phyloP scores from a whole-genome alignment of 768 basidiomycete species.

The Leccinum truebloodii region DNA sequence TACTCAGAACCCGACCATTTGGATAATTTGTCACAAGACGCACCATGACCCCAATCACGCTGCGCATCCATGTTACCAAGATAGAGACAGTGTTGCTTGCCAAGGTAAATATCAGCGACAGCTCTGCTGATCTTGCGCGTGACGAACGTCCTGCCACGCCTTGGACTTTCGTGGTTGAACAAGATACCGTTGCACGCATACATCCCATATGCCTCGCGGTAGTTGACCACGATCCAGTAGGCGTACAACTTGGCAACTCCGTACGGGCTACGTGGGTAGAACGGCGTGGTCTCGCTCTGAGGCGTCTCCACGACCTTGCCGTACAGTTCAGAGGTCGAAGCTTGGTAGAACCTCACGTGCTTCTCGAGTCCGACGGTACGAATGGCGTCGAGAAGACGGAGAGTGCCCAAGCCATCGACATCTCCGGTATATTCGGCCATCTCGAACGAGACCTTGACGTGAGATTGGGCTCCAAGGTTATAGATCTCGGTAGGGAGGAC shows the following conservation, averaged over 20 bases:
- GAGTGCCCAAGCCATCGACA: conserved; percentile 92
- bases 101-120: conserved; percentile 87
- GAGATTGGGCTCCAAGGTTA: conserved; percentile 96
- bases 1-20: conserved; percentile 6
- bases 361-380: conserved; percentile 93
- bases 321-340: conserved; percentile 95
- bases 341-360: conserved; percentile 95
- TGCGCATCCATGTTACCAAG: conserved; percentile 93
- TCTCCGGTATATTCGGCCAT: conserved; percentile 99
- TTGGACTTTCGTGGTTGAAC: conserved; percentile 98
- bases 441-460: conserved; percentile 99
- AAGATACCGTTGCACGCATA: conserved; percentile 96
- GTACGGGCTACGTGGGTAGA: conserved; percentile 98
- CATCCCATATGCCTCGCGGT: conserved; percentile 95
- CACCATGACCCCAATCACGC: conserved; percentile 98
- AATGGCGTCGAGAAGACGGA: conserved; percentile 94
- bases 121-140: conserved; percentile 94
- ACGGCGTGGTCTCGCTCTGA: conserved; percentile 94
- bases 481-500: conserved; percentile 96
- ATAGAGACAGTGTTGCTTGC: conserved; percentile 89
- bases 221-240: conserved; percentile 90
- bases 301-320: conserved; percentile 96
- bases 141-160: conserved; percentile 93
- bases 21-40: conserved; percentile 22
- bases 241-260: conserved; percentile 94